A percentile compares a stretch with the other conserved stretches of the same genome.
Evolutionary conservation across 179 eudicot genomes (phyloP).

Genomic region (Spinacia oleracea): DNA sequence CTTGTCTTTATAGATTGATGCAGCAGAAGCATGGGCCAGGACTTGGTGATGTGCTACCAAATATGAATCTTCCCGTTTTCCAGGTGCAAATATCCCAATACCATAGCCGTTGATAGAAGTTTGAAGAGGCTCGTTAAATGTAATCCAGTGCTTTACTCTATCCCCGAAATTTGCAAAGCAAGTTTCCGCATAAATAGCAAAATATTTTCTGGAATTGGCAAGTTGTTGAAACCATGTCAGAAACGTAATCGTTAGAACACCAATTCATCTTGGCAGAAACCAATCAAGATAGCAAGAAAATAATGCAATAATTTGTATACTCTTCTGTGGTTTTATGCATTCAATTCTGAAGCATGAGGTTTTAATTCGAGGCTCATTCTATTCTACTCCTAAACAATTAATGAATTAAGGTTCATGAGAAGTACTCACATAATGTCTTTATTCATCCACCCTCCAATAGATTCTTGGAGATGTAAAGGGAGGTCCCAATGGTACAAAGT

Average conservation of each 20-base stretch:
- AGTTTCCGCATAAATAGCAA: constrained; percentile 74
- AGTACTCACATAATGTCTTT: constrained; percentile 63
- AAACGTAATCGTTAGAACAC: constrained; percentile 11
- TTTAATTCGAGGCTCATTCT: neutral
- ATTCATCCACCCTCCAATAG: constrained; percentile 72
- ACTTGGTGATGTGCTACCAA: constrained; percentile 80
- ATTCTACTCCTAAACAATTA: neutral
- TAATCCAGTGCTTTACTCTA: constrained; percentile 85
- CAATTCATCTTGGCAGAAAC: constrained; percentile 25
- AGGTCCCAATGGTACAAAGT: constrained; percentile 95
- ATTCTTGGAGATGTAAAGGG: constrained; percentile 70
- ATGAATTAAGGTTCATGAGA: constrained; percentile 6
- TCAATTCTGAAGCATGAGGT: neutral
- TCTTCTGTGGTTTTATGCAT: neutral
- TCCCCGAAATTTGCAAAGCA: constrained; percentile 82
- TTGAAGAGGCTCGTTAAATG: constrained; percentile 86
- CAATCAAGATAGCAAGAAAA: neutral
- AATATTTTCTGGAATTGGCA: constrained; percentile 70
- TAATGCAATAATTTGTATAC: neutral
- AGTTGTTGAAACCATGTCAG: constrained; percentile 26
- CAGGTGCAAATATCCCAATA: constrained; percentile 74
- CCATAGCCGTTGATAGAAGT: constrained; percentile 65
- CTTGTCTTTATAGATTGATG: constrained; percentile 56
- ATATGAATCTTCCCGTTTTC: constrained; percentile 65
- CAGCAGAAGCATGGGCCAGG: constrained; percentile 81